Evolutionary conservation across 768 basidiomycete genomes (phyloP), one percentile per base, ranked within the genome.

Genomic region (Tulasnella sp.): DNA sequence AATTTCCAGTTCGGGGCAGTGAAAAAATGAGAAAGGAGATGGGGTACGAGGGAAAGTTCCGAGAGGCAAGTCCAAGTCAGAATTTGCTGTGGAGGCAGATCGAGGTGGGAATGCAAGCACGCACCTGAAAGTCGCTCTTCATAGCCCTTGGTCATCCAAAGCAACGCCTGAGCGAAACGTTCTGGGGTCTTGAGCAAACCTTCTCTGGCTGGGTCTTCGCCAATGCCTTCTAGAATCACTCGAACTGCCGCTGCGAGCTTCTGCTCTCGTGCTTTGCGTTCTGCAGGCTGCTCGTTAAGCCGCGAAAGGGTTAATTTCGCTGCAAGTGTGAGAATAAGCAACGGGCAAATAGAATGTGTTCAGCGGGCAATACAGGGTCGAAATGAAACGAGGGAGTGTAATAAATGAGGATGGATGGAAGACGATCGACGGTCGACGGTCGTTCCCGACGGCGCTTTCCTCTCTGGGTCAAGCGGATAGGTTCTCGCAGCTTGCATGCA

Each of bases 71-170:
- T 69, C 64, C 64, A 69, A 69, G 64, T 69, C 34, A 69, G 64
- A 69, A 69, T 54, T 50, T 64, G 24, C 31, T 64, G 24, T 64
- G 8, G 28, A 28, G 64, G 31, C 64, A 37, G 64, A 69, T 69
- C 64, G 64, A 74, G 76, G 58, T 31, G 64, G 42, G 34, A 76
- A 28, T 24, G 37, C n/a, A 31, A 82, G 84, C 82, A 82, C 85
- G 77, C 78, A 96, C 96, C 95, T 87, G 93, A 91, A 83, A 99
- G 87, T 82, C 95, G 91, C 85, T 99, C 97, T 85, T 99, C 98
- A 86, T 99, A 99, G 14, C 98, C 98, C 85, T 93, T 92, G 46
- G 98, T 99, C 97, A 99, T 98, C 96, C 96, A 99, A 89, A 99
- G 91, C 78, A 99, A 88, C 40, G 98, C 96, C 87, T 99, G 95